Conservation (phyloP, 495 filamentous ascomycete species). For the Chlorociboria aeruginascens region DNA sequence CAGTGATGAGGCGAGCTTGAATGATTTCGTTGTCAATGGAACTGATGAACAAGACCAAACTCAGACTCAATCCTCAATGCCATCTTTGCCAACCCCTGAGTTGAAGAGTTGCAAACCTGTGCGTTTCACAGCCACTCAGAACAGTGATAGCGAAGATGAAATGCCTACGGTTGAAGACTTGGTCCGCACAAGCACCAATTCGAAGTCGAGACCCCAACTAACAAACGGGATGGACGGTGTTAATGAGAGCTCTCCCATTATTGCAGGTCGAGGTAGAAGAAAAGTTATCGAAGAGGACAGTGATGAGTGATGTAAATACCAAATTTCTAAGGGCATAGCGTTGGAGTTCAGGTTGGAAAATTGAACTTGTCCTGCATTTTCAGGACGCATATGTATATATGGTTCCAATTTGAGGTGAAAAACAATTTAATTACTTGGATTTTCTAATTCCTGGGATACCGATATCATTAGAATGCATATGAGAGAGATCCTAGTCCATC, state of each 20-base stretch:
- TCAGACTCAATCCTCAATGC: conserved; percentile 4
- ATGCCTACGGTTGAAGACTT: conserved; percentile 4
- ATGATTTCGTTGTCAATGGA: conserved; percentile 10
- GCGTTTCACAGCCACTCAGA: not conserved
- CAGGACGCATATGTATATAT: too few species aligned
- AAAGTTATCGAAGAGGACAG: conserved; percentile 18
- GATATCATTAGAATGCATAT: too few species aligned
- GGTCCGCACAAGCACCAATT: not conserved
- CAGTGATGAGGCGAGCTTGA: conserved; percentile 11
- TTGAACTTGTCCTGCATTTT: too few species aligned
- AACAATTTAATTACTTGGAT: too few species aligned
- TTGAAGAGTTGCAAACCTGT: not conserved
- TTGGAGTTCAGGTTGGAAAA: conserved; percentile 1
- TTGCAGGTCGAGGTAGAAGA: conserved; percentile 10
- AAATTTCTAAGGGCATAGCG: conserved; percentile 8
- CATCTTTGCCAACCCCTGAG: not conserved
- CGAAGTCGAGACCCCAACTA: not conserved
- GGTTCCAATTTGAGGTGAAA: too few species aligned
- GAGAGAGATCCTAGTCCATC: too few species aligned
- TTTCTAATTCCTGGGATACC: too few species aligned
- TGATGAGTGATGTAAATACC: conserved; percentile 18
- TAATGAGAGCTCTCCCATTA: not conserved
- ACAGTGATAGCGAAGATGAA: conserved; percentile 1
- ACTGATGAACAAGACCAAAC: not conserved
- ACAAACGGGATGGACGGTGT: conserved; percentile 2